Evolutionary conservation across 2,329 filamentous ascomycete genomes (phyloP), one percentile per base, ranked within the genome.

Genomic region (Cercospora sojina): DNA sequence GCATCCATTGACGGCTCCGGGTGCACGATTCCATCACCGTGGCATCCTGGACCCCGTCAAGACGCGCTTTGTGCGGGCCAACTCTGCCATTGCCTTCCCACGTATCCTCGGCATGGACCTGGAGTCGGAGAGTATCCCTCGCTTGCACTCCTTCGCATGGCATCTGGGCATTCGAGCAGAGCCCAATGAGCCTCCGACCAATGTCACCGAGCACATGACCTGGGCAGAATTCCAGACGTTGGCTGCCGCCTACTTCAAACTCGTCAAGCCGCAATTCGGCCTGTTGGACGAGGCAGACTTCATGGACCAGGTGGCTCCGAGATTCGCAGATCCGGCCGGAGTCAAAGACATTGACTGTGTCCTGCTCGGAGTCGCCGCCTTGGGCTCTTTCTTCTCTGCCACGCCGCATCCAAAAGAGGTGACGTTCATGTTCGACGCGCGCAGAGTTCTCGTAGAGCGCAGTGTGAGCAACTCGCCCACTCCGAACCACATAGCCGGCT

Each of bases 91-190:
- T 0, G 84, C 85, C 0, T 87, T 87, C 70, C 80, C 86, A 1
- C 77, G 85, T 51, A 82, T 81, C 32, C 75, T 87, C 35, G 85
- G 83, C 0, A 80, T 86, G 63, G 81, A 83, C 53, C 77, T 87
- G 18, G 85, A 87, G 68, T 82, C 84, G 0, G 82, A 83, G 6
- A 83, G 81, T 69, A 84, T 84, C 1, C 84, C 85, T 0, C 78
- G 83, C 55, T 76, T 86, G 68, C 83, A 85, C 69, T 80, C 85
- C 0, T 87, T 87, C 71, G 85, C 83, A 13, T 13, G 85, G 85
- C 86, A 87, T 71, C 75, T 80, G 12, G 80, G 76, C 51, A 68
- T 77, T 58, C 64, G 74, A 8, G 67, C 74, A 3, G 71, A 74
- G 8, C 72, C 73, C 2, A 58, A 69, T 12, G 75, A 77, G 35